Base-by-base conservation (phyloP, 2,329 filamentous ascomycete genomes). In the Ophioceras dolichostomum region DNA sequence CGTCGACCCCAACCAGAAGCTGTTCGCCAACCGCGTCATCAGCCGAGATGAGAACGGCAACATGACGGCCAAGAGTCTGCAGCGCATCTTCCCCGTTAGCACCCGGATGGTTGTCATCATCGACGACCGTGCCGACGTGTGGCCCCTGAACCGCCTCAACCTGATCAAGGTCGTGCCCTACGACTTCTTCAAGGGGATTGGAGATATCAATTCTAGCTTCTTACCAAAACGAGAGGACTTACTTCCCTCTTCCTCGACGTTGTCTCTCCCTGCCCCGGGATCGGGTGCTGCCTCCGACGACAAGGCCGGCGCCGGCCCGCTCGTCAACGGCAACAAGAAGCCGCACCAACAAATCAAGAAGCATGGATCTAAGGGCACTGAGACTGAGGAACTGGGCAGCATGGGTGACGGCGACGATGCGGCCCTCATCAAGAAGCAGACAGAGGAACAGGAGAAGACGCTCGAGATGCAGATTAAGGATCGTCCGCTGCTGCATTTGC, bases 21-120 rank as follows among this genome's bases (percentile, higher is more conserved):
- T 94, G 9, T 98, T 98, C 56, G 89, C 84, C 28, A 88, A 95
- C 58, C 78, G 91, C 39, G 88, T 98, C 49, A 83, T 98, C 51
- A 96, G 89, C 58, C 82, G 91, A 50, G 89, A 96, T 55, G 91
- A 98, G 61, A 98, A 93, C 54, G 89, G 89, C 38, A 95, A 83
- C 56, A 79, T 96, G 57, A 84, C 81, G 3, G 79, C 83, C 41
- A 98, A 98, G 68, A 91, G 79, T 47, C 65, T 98, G 21, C 83
- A 91, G 53, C 76, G 91, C 7, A 61, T 98, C 12, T 98, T 98
- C 56, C 91, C 93, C 5, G 85, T 94, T 41, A 93, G 93, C 59
- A 96, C 89, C 5, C 89, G 94, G 59, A 98, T 98, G 91, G 93
- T 95, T 1, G 88, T 95, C 41, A 95, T 98, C 49, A 98, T 98